Base-by-base conservation (phyloP, 805 yeast species). In the Pichia nanzhaoensis region DNA sequence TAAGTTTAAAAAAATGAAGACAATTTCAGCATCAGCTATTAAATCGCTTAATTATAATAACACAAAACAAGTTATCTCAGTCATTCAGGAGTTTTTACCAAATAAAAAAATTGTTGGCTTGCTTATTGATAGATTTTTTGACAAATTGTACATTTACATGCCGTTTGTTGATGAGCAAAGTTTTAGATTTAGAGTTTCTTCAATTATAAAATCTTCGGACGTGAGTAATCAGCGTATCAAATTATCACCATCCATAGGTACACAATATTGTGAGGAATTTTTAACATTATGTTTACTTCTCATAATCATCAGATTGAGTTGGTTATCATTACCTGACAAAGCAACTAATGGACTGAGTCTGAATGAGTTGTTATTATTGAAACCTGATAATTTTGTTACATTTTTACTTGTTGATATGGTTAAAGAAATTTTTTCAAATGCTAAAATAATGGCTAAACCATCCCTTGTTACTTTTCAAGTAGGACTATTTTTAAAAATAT, bases 101-200 rank as follows among this genome's bases (percentile, higher is more conserved):
- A 69, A 65, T 24, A 74, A 75, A 52, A 69, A 68, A 46, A 70
- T 77, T 1, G 68, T 81, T 8, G 76, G 84, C 77, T 55, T 70
- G 37, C 64, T 80, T 40, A 63, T 82, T 24, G 77, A 80, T 47
- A 65, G 80, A 50, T 83, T 76, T 51, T 83, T 83, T 56, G 69
- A 68, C 10, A 68, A 71, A 30, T 61, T 82, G 5, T 84, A 84
- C 57, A 74, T 84, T 13, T 80, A 74, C 46, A 67, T 82, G 53
- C 90, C 93, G 3, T 78, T 74, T 50, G 61, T 82, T 30, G 88
- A 82, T 59, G 87, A 82, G 56, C 64, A 53, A 42, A 66, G 66
- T 9, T 76, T 78, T 56, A 69, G 69, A 43, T 52, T 52, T 17
- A 71, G 72, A 40, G 58, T 78, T 16, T 51, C 63, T 1, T 56